A percentile compares a stretch with the other conserved stretches of the same genome.
phyloP scores from a whole-genome alignment of 2,329 filamentous ascomycete species.

The Blastomyces emzantsi region DNA sequence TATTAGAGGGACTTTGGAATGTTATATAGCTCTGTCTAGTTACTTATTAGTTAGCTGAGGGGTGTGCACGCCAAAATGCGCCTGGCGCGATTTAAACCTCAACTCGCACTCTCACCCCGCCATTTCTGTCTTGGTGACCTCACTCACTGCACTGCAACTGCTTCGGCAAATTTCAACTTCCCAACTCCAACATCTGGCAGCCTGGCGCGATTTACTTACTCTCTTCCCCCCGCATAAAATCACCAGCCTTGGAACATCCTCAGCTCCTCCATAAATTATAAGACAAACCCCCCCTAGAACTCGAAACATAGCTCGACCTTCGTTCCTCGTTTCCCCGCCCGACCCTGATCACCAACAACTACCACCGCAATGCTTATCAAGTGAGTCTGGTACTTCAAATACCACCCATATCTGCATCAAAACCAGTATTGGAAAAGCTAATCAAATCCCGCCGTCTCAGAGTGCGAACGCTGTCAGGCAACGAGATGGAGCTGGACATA shows the following conservation, averaged over 20 bases:
- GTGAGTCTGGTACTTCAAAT: slow-evolving; percentile 26
- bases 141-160: no score
- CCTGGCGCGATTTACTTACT: no score
- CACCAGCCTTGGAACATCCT: not conserved
- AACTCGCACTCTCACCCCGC: slow-evolving; percentile 15
- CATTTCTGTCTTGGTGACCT: slow-evolving; percentile 55
- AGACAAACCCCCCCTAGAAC: not conserved
- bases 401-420: slow-evolving; percentile 1
- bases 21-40: no score
- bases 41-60: no score
- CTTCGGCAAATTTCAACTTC: no score
- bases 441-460: slow-evolving; percentile 40
- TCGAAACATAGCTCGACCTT: not conserved
- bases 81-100: no score
- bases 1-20: no score
- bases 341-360: not conserved
- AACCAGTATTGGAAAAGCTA: slow-evolving; percentile 6
- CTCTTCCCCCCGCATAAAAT: no score
- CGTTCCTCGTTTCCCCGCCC: slow-evolving; percentile 26
- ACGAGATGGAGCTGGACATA: slow-evolving; percentile 98
- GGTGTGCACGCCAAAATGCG: no score
- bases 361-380: slow-evolving; percentile 41
- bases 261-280: not conserved
- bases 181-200: no score
- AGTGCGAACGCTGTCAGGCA: slow-evolving; percentile 94